A percentile compares a stretch with the other conserved stretches of the same genome.
These are phyloP conservation scores for Toxoplasma gondii DNA, from an alignment of 169 alveolate genomes.

Conservation along the genomic window DNA sequence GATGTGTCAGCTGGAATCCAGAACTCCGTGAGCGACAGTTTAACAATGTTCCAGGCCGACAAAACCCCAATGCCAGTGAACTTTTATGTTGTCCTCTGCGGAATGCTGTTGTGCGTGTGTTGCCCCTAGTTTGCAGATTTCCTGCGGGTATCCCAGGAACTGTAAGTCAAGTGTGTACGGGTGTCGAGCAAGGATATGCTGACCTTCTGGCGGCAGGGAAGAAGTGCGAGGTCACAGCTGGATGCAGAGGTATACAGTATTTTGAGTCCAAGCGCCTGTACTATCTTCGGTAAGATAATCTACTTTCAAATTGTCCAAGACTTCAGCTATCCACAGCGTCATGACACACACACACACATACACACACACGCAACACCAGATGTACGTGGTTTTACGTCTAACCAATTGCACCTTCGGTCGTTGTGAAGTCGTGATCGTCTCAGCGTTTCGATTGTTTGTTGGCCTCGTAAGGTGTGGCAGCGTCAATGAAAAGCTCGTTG, in stretches of 20 bases:
- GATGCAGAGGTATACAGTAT: neutral
- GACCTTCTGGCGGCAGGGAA: neutral
- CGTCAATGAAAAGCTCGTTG: neutral
- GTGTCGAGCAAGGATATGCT: neutral
- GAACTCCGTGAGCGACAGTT: too few species aligned
- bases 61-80: too few species aligned
- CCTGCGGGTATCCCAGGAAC: conserved; percentile 15
- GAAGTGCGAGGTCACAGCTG: neutral
- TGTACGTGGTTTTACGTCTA: too few species aligned
- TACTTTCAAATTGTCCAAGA: too few species aligned
- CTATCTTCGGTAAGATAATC: neutral
- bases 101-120: too few species aligned
- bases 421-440: neutral
- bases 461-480: neutral
- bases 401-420: neutral
- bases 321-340: too few species aligned
- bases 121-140: neutral
- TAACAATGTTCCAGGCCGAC: too few species aligned
- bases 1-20: too few species aligned
- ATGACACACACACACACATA: too few species aligned
- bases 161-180: neutral
- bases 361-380: too few species aligned
- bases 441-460: neutral
- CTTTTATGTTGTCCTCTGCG: too few species aligned
- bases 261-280: neutral